Evolutionary conservation across 176 grass and related monocot species (phyloP), one percentile per base, ranked within the genome.

Genomic region (Triticum monococcum): DNA sequence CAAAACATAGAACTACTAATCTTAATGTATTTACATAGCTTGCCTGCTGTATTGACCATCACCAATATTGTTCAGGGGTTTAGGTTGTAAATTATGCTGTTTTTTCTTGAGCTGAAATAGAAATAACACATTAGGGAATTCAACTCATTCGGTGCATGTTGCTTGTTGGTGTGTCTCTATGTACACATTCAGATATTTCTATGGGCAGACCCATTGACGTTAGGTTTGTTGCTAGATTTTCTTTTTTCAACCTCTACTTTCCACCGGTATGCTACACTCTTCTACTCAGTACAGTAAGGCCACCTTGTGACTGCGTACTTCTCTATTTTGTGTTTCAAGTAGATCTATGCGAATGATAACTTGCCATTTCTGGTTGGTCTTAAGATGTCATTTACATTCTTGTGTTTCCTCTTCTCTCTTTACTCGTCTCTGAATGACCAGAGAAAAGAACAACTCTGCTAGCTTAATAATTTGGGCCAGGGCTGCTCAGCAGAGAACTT

Each of bases 381-480:
- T 31, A 59, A 26, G 9, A 56, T 68, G 1, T 25, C 17, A 45
- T 43, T 64, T 68, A 50, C 48, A 50, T 52, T 7, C 33, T 81
- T 68, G 18, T 68, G 4, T 41, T 18, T 57, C 28, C 32, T 24
- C 12, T 79, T 69, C 13, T 69, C 52, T 54, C 23, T 85, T 48
- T 85, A 73, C 48, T 4, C 46, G 16, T 48, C 14, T 76, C 81
- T 81, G 48, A 16, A 60, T 23, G 17, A 46, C 36, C 37, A 81
- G 20, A 68, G 63, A 52, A 78, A 83, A 69, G 80, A 45, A 26
- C 48, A 78, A 12, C 46, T 83, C 63, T 83, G 67, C 25, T 77
- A 69, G 72, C 72, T 43, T 46, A 57, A 70, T 88, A 41, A 60
- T 60, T 88, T 68, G 48, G 35, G 35, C 38, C 64, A 14, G 62